phyloP scores from a whole-genome alignment of 2,329 filamentous ascomycete genomes.

The Diaporthe sp. region DNA sequence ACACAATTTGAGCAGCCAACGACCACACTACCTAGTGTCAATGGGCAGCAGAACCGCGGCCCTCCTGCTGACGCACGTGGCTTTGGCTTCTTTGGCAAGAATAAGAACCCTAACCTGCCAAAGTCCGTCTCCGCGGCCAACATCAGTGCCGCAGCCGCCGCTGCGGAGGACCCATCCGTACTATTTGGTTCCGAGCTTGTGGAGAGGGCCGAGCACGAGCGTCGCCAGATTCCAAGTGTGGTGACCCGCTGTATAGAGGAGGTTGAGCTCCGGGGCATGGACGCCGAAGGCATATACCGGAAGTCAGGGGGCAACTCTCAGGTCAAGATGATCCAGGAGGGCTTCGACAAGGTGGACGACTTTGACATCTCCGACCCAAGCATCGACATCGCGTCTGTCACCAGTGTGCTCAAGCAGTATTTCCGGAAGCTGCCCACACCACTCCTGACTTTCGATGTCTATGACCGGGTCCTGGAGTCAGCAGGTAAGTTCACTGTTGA shows the following conservation, averaged over 20 bases:
- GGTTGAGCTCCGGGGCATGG: slow-evolving; percentile 96
- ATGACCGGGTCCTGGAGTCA: slow-evolving; percentile 89
- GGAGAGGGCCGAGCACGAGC: slow-evolving; percentile 89
- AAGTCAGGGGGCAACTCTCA: slow-evolving; percentile 96
- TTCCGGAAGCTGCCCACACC: slow-evolving; percentile 93
- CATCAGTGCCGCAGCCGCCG: slow-evolving; percentile 51
- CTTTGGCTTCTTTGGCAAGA: slow-evolving; percentile 75
- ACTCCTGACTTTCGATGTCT: slow-evolving; percentile 91
- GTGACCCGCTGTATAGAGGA: slow-evolving; percentile 96
- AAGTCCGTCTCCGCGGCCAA: slow-evolving; percentile 65
- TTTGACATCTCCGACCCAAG: slow-evolving; percentile 95
- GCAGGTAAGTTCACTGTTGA: slow-evolving; percentile 68
- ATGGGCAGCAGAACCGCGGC: slow-evolving; percentile 46
- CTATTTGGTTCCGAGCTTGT: slow-evolving; percentile 93
- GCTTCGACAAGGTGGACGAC: slow-evolving; percentile 88
- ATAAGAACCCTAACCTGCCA: slow-evolving; percentile 64
- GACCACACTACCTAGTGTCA: slow-evolving; percentile 42
- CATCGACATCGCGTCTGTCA: slow-evolving; percentile 96
- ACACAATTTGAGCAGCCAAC: slow-evolving; percentile 65
- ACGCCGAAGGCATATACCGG: slow-evolving; percentile 96
- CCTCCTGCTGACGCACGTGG: slow-evolving; percentile 64
- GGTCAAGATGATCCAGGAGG: slow-evolving; percentile 90
- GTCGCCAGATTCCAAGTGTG: slow-evolving; percentile 88
- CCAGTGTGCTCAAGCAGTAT: slow-evolving; percentile 96
- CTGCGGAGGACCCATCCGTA: slow-evolving; percentile 67